Evolutionary conservation across 2,329 filamentous ascomycete species (phyloP), one percentile per base, ranked within the genome.

Genomic region (Aspergillus pseudonomiae): DNA sequence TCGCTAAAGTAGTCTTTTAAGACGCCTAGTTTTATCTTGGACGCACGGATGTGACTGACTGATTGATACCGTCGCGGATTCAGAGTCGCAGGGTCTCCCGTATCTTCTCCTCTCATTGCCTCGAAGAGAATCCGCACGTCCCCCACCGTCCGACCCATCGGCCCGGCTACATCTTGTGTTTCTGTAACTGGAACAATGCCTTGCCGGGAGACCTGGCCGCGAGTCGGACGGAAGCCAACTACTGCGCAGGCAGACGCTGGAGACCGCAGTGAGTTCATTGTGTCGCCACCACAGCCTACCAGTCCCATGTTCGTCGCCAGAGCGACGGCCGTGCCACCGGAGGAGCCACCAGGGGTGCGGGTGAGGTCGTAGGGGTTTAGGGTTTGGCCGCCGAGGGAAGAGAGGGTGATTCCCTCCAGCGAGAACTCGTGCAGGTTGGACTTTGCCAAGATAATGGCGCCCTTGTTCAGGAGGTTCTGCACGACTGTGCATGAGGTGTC

Each of bases 321-420:
- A 0, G 86, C 86, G 0, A 86, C 87, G 0, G 85, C 87, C 0
- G 85, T 88, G 0, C 88, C 88, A 12, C 88, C 88, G 34, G 86
- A 88, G 52, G 84, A 88, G 1, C 88, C 88, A 4, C 88, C 88
- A 0, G 88, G 88, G 0, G 88, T 90, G n/a, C 90, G 83, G 0
- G 81, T 82, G 1, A 79, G 73, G 72, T 91, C 88, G 67, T 92
- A 91, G 0, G 88, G 87, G 71, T 90, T 90, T 64, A 86, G 72
- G 0, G 88, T 89, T 74, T 91, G 88, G 0, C 88, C 88, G 14
- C 86, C 87, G 0, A 88, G 72, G 0, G 86, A 89, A 0, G 87
- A 89, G 1, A 88, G 86, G 1, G 83, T 84, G 45, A 89, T 78
- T 0, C 88, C 88, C 69, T 90, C 87, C 0, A 90, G 77, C 0